Conservation (phyloP, 1,284 basidiomycete species). For the Cerrena zonata region DNA sequence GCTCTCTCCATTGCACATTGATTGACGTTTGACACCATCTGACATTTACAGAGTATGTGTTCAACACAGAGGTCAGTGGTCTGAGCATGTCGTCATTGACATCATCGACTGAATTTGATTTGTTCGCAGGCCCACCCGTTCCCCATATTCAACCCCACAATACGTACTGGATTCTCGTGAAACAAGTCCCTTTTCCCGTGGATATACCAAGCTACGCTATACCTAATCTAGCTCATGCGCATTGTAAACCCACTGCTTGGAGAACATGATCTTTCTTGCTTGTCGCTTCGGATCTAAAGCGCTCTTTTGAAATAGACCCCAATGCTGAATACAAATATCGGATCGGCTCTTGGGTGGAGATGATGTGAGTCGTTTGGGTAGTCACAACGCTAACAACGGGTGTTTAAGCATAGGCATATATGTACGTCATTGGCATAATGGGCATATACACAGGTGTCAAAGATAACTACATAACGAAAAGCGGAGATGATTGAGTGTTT, state of each 20-base stretch:
- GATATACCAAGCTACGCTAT: background rate
- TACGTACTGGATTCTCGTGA: constrained; percentile 48
- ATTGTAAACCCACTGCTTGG: too few relatives aligned
- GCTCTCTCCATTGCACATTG: background rate
- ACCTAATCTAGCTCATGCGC: background rate
- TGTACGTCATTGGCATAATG: background rate
- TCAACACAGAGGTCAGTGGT: constrained; percentile 80
- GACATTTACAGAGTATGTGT: constrained; percentile 82
- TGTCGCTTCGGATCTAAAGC: background rate
- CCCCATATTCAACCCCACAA: constrained; percentile 54
- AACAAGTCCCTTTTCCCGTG: background rate
- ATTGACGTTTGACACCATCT: background rate
- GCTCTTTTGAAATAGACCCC: too few relatives aligned
- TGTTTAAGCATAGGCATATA: background rate
- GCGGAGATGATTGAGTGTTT: too few relatives aligned
- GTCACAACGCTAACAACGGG: background rate
- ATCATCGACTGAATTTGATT: constrained; percentile 17
- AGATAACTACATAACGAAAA: background rate
- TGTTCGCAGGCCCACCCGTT: constrained; percentile 61
- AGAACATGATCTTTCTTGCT: background rate
- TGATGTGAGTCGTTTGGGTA: background rate
- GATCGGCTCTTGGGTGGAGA: background rate
- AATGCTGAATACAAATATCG: too few relatives aligned
- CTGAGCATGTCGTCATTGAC: background rate
- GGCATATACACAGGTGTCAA: background rate